Evolutionary conservation across 1,139 yeast species (phyloP), one percentile per base, ranked within the genome.

Genomic region (Blastobotrys malaysiensis): DNA sequence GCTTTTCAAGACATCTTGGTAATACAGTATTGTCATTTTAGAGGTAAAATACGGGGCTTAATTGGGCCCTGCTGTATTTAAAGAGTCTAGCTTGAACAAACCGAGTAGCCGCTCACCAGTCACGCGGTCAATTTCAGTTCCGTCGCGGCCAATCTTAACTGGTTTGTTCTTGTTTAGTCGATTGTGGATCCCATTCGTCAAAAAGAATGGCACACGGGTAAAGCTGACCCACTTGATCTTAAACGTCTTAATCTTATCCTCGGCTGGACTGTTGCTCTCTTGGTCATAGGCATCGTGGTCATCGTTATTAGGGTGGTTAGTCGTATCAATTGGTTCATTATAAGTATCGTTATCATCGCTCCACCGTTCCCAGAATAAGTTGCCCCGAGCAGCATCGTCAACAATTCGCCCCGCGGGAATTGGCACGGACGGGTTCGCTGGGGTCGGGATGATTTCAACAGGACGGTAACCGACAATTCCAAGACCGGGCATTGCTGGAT

Each of bases 101-200:
- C 57, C 59, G 39, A 67, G 53, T 46, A 73, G 59, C 49, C 60
- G 58, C n/a, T 55, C 51, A 4, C 74, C 77, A 13, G 70, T 67
- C 0, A 51, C 48, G 1, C 74, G 71, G 52, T 70, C 73, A 39
- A 73, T 62, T 57, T 73, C 76, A 2, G 76, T 73, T 2, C 77
- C 76, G 53, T 73, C 77, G 22, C 76, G 63, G 2, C 76, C 77
- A 45, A 73, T 66, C 55, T 73, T 73, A 45, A 73, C 69, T 5
- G 72, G 72, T 54, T 69, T 65, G 59, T 70, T 66, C 19, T 63
- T 63, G 59, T 73, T 73, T 53, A 65, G 64, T 1, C 73, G 62
- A 58, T 73, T 73, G 49, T 68, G 66, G 36, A 61, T 58, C 1
- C 72, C 68, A 48, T 63, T 62, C 47, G 59, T 59, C 7, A 31